phyloP scores from a whole-genome alignment of 2,329 filamentous ascomycete genomes.

The Diaporthe aspalathi region DNA sequence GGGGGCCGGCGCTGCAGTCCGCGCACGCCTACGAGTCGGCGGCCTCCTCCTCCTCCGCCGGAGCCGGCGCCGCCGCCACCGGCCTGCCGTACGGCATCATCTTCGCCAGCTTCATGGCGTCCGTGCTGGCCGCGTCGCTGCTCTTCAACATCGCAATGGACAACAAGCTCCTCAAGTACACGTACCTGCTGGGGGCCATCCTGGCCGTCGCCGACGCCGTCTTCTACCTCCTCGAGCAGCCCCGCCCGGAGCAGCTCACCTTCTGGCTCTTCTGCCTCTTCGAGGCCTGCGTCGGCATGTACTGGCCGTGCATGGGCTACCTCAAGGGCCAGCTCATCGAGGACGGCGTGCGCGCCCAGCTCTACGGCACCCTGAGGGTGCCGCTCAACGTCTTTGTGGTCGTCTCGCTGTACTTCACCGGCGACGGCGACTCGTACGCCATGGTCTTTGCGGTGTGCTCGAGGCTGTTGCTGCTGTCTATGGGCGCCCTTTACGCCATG shows the following conservation, averaged over 20 bases:
- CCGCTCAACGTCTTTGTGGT: slow-evolving; percentile 70
- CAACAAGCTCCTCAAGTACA: slow-evolving; percentile 42
- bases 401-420: slow-evolving; percentile 55
- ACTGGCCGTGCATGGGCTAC: slow-evolving; percentile 65
- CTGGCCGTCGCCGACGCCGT: slow-evolving; percentile 52
- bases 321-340: slow-evolving; percentile 64
- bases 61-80: slow-evolving; percentile 4
- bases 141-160: slow-evolving; percentile 58
- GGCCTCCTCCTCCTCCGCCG: no score
- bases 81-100: slow-evolving; percentile 58
- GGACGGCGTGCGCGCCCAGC: slow-evolving; percentile 62
- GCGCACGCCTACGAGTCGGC: slow-evolving; percentile 43
- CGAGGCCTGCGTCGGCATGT: slow-evolving; percentile 66
- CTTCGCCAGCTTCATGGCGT: slow-evolving; percentile 65
- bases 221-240: slow-evolving; percentile 52
- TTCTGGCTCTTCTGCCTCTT: slow-evolving; percentile 68
- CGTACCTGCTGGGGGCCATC: slow-evolving; percentile 51
- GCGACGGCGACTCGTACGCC: slow-evolving; percentile 44
- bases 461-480: slow-evolving; percentile 46
- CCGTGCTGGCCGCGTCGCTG: slow-evolving; percentile 69
- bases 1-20: slow-evolving; percentile 62
- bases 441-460: slow-evolving; percentile 49
- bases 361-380: slow-evolving; percentile 66
- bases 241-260: slow-evolving; percentile 53
- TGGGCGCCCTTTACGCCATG: slow-evolving; percentile 45